A percentile compares a stretch with the other conserved stretches of the same genome.
These are phyloP conservation scores for Adenanthera pavonina DNA, from an alignment of 306 rosid species.

Conservation along the genomic window DNA sequence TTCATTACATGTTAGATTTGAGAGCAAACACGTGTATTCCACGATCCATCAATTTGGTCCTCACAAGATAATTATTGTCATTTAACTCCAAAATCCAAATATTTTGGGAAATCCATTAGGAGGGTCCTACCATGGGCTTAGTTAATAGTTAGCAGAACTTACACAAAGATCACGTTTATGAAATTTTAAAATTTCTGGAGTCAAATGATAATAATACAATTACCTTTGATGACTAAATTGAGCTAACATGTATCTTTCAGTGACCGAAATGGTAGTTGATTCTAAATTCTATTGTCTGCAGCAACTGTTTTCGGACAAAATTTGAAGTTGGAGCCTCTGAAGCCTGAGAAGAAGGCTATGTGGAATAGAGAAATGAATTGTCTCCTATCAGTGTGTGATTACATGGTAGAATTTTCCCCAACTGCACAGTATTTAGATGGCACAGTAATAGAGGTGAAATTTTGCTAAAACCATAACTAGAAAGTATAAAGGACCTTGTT, in stretches of 20 bases:
- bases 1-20: constrained; percentile 1
- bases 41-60: neutral
- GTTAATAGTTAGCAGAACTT: neutral
- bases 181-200: neutral
- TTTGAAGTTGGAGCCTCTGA: constrained; percentile 81
- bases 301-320: constrained; percentile 93
- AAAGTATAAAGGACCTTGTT: neutral
- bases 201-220: neutral
- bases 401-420: constrained; percentile 89
- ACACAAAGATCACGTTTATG: neutral
- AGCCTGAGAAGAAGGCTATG: constrained; percentile 85
- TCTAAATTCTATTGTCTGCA: constrained; percentile 36
- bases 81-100: neutral
- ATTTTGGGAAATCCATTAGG: neutral
- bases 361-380: constrained; percentile 98
- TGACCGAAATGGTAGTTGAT: neutral
- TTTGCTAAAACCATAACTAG: constrained; percentile 24
- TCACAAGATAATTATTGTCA: neutral
- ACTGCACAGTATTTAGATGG: constrained; percentile 70
- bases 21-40: neutral
- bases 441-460: constrained; percentile 72
- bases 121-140: neutral
- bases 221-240: neutral
- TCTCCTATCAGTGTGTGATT: constrained; percentile 88
- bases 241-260: neutral